Conservation (phyloP, 1,284 basidiomycete species). For the Leccinum subrobustum region DNA sequence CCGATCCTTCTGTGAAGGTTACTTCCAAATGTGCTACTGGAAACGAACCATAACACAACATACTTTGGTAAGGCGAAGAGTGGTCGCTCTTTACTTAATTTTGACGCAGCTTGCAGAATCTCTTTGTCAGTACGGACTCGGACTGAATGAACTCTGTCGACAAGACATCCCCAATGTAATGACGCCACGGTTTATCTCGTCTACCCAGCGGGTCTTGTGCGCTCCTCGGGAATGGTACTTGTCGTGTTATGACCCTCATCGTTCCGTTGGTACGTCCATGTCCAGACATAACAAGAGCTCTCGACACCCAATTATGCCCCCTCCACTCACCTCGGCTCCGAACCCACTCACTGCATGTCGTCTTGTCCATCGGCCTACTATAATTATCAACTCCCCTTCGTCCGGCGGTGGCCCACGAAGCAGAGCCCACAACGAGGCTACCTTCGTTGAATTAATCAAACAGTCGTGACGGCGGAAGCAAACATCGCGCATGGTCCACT, state of each 20-base stretch:
- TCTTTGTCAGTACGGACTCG: neutral
- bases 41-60: slow-evolving; percentile 4
- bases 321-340: neutral
- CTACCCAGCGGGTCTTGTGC: neutral
- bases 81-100: neutral
- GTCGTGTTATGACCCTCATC: neutral
- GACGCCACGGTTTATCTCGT: neutral
- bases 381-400: neutral
- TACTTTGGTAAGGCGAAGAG: neutral
- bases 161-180: neutral
- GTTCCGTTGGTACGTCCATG: slow-evolving; percentile 1
- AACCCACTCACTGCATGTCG: neutral
- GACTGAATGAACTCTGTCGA: neutral
- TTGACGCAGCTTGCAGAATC: neutral
- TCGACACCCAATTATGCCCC: neutral
- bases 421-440: slow-evolving; percentile 2
- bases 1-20: neutral
- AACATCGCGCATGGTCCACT: neutral
- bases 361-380: slow-evolving; percentile 10
- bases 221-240: slow-evolving; percentile 3
- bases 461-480: slow-evolving; percentile 7
- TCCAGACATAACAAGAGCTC: neutral
- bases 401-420: neutral
- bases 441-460: slow-evolving; percentile 6
- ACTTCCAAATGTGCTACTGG: neutral